Base-by-base conservation (phyloP, 2,329 filamentous ascomycete species). In the Fusarium succisae region DNA sequence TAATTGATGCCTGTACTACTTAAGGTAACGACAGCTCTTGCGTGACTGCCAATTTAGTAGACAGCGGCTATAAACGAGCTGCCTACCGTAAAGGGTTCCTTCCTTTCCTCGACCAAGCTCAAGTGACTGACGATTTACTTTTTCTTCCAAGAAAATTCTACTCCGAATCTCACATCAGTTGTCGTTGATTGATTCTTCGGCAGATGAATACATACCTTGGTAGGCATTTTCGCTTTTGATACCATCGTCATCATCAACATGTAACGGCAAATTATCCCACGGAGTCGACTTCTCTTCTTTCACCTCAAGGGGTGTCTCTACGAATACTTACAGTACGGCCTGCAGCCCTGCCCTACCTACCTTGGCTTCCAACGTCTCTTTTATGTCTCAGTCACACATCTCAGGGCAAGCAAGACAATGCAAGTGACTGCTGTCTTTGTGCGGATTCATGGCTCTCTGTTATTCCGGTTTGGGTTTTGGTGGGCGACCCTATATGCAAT, bases 401-500 rank as follows among this genome's bases (percentile, higher is more conserved):
- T 63, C 55, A 53, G 55, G 41, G 43, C 62, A 47, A 73, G 67
- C 62, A 50, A 73, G 69, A 68, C 64, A 62, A 69, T 69, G 66
- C 71, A 76, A 77, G 71, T 76, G 69, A 77, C 70, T 64, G 60
- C 44, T 75, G 70, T 72, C 58, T 69, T 48, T 48, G 47, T 45
- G 43, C 50, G 32, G 50, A 43, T 44, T 67, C 62, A 59, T 51
- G 51, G 39, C 32, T 45, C 53, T 67, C 44, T 41, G 32, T 67
- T 67, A 57, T 67, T 67, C 63, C 63, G 45, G 44, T 45, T 67
- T 38, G 35, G 32, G 43, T 22, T 59, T 53, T 41, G 53, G 53
- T 67, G 63, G 37, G 35, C 38, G 30, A 51, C 51, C 30, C 50
- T 37, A 60, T 48, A 67, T 67, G 71, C 71, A 74, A 61, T 72